These are phyloP conservation scores for Conticribra weissflogii DNA, from an alignment of 108 stramenopile genomes.

Conservation along the genomic window DNA sequence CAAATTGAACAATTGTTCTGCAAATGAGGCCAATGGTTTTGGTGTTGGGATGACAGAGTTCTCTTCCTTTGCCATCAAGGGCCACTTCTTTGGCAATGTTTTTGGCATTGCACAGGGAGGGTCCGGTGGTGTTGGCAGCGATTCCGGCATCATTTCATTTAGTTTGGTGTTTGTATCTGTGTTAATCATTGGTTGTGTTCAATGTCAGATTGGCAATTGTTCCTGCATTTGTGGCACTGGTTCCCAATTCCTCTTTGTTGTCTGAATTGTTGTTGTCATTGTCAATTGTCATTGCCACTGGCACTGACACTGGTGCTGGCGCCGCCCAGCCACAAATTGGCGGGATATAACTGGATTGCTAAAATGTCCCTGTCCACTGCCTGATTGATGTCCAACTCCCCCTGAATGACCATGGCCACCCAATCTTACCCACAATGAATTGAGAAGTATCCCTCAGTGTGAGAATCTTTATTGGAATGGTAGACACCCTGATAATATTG, in stretches of 20 bases:
- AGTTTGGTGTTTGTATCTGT: no score
- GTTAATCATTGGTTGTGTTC: no score
- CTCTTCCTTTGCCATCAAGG: constrained; percentile 40
- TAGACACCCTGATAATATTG: constrained; percentile 71
- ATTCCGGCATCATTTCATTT: constrained; percentile 63
- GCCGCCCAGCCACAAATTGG: constrained; percentile 61
- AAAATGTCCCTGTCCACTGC: constrained; percentile 97
- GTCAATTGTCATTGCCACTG: constrained; percentile 6
- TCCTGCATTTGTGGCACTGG: no score
- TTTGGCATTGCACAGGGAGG: constrained; percentile 58
- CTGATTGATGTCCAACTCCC: constrained; percentile 80
- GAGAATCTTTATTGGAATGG: constrained; percentile 49
- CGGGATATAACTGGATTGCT: constrained; percentile 75
- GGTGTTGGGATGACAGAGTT: constrained; percentile 67
- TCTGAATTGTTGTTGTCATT: not conserved
- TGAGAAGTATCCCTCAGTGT: constrained; percentile 59
- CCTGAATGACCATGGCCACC: constrained; percentile 73
- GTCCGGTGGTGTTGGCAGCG: constrained; percentile 74
- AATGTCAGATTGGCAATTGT: no score
- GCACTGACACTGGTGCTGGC: not conserved
- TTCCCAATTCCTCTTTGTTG: constrained; percentile 19
- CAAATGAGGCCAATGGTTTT: constrained; percentile 89
- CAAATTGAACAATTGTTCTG: constrained; percentile 85
- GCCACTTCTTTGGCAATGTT: constrained; percentile 65
- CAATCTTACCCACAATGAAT: constrained; percentile 76